Evolutionary conservation across 805 yeast genomes (phyloP).

Genomic region (Komagataella phaffii): DNA sequence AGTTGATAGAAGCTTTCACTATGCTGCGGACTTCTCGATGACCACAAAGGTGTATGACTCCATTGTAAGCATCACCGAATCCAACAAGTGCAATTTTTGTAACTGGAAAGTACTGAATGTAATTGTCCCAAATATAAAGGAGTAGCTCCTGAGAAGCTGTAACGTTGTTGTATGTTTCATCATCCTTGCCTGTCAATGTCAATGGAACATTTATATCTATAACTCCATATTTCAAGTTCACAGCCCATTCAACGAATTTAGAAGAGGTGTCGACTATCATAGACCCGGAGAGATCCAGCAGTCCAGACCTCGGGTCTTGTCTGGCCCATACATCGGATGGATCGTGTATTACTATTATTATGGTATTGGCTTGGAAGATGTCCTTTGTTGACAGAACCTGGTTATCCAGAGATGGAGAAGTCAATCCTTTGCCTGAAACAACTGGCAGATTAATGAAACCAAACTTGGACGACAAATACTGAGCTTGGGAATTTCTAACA

Average conservation of each 20-base stretch:
- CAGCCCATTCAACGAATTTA: conserved; percentile 58
- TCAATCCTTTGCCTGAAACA: conserved; percentile 19
- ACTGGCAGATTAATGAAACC: conserved; percentile 62
- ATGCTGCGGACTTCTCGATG: conserved; percentile 57
- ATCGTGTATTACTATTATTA: conserved; percentile 71
- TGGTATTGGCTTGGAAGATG: conserved; percentile 46
- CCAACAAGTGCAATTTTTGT: conserved; percentile 71
- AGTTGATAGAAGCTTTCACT: conserved; percentile 60
- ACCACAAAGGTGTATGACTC: conserved; percentile 77
- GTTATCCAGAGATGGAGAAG: conserved; percentile 41
- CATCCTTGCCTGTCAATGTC: conserved; percentile 27
- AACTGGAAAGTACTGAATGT: conserved; percentile 57
- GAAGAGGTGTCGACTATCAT: conserved; percentile 65
- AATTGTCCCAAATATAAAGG: conserved; percentile 83
- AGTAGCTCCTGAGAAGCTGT: conserved; percentile 67
- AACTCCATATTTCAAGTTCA: conserved; percentile 48
- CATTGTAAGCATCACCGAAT: conserved; percentile 79
- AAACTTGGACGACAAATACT: conserved; percentile 36
- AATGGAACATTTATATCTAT: conserved; percentile 78
- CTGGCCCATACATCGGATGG: conserved; percentile 90
- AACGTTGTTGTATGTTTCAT: conserved; percentile 43
- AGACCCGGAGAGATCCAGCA: conserved; percentile 58
- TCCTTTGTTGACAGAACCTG: conserved; percentile 61
- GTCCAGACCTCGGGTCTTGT: conserved; percentile 67
- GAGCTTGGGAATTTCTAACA: conserved; percentile 58